Conservation (phyloP, 345 rosid genomes). For the Salix arbutifolia region DNA sequence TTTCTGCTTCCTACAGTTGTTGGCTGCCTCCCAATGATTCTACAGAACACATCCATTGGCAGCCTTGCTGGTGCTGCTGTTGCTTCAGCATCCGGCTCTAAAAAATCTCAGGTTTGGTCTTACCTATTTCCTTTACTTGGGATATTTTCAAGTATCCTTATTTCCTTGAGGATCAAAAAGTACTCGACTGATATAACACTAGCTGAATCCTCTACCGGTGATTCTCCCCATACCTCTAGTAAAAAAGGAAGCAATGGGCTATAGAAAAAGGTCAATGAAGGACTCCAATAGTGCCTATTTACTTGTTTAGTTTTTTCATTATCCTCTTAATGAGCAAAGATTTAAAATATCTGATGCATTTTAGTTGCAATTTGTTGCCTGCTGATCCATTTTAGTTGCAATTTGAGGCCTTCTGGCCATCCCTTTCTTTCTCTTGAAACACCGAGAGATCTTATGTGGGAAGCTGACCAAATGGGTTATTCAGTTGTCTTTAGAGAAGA, state of each 20-base stretch:
- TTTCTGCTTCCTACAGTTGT: constrained; percentile 77
- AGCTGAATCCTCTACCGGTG: constrained; percentile 27
- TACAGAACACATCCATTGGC: constrained; percentile 90
- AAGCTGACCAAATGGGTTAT: not conserved
- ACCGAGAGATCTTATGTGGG: not conserved
- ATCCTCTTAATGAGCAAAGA: not conserved
- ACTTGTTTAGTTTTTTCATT: not conserved
- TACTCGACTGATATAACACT: constrained; percentile 51
- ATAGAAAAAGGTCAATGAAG: constrained; percentile 19
- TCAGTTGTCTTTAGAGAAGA: not conserved
- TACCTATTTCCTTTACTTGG: constrained; percentile 74
- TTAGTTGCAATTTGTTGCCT: not conserved
- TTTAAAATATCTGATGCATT: not conserved
- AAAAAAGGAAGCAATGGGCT: constrained; percentile 6
- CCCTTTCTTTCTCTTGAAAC: not conserved
- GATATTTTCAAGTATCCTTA: constrained; percentile 67
- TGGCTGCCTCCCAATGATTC: constrained; percentile 88
- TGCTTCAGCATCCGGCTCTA: constrained; percentile 59
- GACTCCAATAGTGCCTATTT: not conserved
- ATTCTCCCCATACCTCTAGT: constrained; percentile 18
- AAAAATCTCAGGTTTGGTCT: constrained; percentile 61
- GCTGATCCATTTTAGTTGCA: not conserved
- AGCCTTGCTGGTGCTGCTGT: constrained; percentile 96
- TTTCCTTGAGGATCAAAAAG: constrained; percentile 68
- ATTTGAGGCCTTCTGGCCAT: not conserved